Evolutionary conservation across 495 filamentous ascomycete species (phyloP).

Genomic region (Parathielavia appendiculata): DNA sequence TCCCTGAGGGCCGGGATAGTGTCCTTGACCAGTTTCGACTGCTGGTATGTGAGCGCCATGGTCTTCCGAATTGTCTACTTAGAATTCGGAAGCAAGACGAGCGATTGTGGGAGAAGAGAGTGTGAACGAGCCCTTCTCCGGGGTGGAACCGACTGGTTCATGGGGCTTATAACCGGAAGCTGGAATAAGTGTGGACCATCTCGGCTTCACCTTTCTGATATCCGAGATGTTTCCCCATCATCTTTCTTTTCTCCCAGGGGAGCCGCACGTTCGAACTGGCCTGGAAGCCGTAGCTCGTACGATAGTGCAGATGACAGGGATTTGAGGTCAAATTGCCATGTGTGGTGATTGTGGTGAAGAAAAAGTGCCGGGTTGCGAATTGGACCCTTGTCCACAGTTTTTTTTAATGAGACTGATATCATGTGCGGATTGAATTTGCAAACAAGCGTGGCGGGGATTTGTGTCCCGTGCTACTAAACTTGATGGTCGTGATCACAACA

Average conservation of each 20-base stretch:
- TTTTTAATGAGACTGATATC: too few relatives aligned
- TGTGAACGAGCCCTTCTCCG: neutral
- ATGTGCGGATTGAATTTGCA: too few relatives aligned
- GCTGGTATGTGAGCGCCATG: conserved; percentile 43
- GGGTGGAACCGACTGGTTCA: neutral
- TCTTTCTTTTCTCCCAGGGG: neutral
- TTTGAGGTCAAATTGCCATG: neutral
- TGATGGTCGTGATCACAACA: too few relatives aligned
- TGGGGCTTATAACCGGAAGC: neutral
- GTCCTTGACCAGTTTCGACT: conserved; percentile 40
- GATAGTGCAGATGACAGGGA: conserved; percentile 15
- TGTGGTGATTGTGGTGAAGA: neutral
- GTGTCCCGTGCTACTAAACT: too few relatives aligned
- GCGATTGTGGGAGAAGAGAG: neutral
- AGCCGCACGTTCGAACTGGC: neutral
- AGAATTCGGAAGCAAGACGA: neutral
- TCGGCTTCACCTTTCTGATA: neutral
- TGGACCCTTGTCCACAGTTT: neutral
- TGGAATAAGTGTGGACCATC: neutral
- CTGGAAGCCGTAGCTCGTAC: conserved; percentile 17
- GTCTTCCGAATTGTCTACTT: neutral
- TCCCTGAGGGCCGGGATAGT: conserved; percentile 50
- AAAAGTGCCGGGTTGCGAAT: neutral
- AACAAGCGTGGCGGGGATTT: too few relatives aligned
- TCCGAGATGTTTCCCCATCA: neutral